Evolutionary conservation across 495 filamentous ascomycete species (phyloP).

Genomic region (Ramalina intermedia): DNA sequence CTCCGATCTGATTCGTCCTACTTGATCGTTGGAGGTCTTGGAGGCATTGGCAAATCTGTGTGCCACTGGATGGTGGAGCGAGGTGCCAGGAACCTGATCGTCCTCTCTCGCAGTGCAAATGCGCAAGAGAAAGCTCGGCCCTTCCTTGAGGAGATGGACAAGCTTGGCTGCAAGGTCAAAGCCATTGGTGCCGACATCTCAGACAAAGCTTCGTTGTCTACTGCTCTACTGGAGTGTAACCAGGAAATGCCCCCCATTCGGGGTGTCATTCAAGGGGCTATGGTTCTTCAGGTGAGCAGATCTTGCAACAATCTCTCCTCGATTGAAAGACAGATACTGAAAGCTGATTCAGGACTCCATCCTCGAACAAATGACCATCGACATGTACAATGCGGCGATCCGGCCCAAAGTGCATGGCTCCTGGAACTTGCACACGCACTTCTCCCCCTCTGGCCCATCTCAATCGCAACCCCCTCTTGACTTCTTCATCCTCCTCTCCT

Average conservation of each 20-base stretch:
- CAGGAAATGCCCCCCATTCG: conserved; percentile 18
- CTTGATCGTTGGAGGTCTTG: conserved; percentile 23
- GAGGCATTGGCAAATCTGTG: conserved; percentile 43
- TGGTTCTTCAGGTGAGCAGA: conserved; percentile 19
- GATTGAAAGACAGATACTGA: not conserved
- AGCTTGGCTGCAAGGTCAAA: conserved; percentile 13
- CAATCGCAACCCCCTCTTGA: conserved; percentile 28
- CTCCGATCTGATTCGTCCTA: conserved; percentile 17
- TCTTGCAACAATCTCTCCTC: not conserved
- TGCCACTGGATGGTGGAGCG: conserved; percentile 39
- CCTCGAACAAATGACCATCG: conserved; percentile 29
- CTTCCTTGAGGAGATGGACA: conserved; percentile 8
- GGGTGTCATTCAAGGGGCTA: conserved; percentile 25
- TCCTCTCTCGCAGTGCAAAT: conserved; percentile 21
- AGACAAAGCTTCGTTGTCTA: conserved; percentile 17
- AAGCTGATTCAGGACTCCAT: conserved; percentile 20
- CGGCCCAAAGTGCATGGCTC: conserved; percentile 33
- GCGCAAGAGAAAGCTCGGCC: not conserved
- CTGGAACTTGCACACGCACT: conserved; percentile 33
- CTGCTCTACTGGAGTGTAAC: not conserved
- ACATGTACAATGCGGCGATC: conserved; percentile 24
- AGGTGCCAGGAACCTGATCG: conserved; percentile 37
- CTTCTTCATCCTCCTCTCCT: conserved; percentile 55
- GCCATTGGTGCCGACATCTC: conserved; percentile 29
- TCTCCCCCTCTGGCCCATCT: not conserved